Evolutionary conservation across 192 early-diverging fungal species (phyloP), one percentile per base, ranked within the genome.

Genomic region (Chytriomyces sp.): DNA sequence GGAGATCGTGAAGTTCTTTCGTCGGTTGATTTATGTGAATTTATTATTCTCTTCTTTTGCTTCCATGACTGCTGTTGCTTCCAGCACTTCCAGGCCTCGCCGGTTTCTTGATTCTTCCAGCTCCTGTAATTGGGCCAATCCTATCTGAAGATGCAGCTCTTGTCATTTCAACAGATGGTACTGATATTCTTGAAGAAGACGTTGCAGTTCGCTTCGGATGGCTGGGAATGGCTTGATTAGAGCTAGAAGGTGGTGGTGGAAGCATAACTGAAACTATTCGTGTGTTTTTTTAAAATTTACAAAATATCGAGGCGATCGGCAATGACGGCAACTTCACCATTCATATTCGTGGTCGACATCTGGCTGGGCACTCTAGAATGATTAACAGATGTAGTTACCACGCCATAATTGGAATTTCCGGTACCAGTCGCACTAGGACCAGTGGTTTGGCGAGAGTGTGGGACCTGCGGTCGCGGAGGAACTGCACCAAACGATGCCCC

Each of bases 271-370:
- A 30, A 19, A 49, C 58, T 62, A 36, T 14, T 14, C n/a, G n/a
- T n/a, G n/a, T n/a, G n/a, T n/a, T n/a, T n/a, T n/a, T 19, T 61
- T 39, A 10, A 17, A 34, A 28, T 37, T 39, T 6, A 7, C 3
- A 56, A 10, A 26, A 54, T 36, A 61, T 37, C 33, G 26, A 37
- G 17, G 5, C 17, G 38, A 14, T 22, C 40, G 39, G 36, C 14
- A 6, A 3, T 33, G 3, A 17, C 17, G 19, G 3, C 25, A 5
- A 31, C 26, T 52, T 17, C n/a, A 76, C 77, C 71, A 52, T 76
- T 78, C 17, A 78, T 41, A 40, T 78, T 78, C 39, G 74, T 81
- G 22, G 77, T 75, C 5, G 80, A 78, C 40, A 81, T 32, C 17
- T 68, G 70, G 5, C 72, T 78, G 14, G 30, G 30, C 31, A 64